phyloP scores from a whole-genome alignment of 352 stramenopile genomes.

The Pythium insidiosum region DNA sequence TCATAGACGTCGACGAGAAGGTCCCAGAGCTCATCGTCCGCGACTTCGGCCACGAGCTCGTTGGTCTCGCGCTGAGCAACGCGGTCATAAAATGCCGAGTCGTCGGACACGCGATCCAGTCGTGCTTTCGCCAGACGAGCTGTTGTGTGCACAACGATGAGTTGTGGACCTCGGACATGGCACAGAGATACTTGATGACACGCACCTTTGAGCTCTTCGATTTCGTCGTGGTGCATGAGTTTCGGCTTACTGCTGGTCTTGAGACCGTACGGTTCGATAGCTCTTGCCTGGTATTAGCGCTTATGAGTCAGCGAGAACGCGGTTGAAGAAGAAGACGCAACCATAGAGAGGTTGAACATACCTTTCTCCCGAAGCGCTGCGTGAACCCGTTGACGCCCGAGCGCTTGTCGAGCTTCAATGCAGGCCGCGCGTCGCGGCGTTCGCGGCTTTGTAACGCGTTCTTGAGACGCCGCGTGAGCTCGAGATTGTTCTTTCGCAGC shows the following conservation, averaged over 20 bases:
- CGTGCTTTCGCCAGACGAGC: slow-evolving; percentile 5
- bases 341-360: slow-evolving; percentile 5
- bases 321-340: no score
- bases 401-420: slow-evolving; percentile 23
- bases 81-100: slow-evolving; percentile 11
- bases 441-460: no score
- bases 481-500: slow-evolving; percentile 25
- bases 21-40: slow-evolving; percentile 49
- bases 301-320: no score
- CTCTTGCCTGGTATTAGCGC: slow-evolving; percentile 5
- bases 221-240: slow-evolving; percentile 17
- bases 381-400: slow-evolving; percentile 6
- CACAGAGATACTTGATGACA: neutral
- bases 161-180: no score
- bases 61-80: slow-evolving; percentile 6
- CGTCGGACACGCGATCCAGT: slow-evolving; percentile 7
- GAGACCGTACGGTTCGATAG: slow-evolving; percentile 13
- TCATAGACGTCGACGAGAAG: slow-evolving; percentile 49
- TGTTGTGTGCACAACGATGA: neutral
- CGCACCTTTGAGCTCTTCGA: slow-evolving; percentile 14
- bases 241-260: slow-evolving; percentile 7
- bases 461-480: slow-evolving; percentile 24
- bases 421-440: no score
- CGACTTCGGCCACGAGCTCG: slow-evolving; percentile 45
- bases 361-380: slow-evolving; percentile 13